Conservation (phyloP, 164 flowering plant genomes). For the Magnolia officinalis region DNA sequence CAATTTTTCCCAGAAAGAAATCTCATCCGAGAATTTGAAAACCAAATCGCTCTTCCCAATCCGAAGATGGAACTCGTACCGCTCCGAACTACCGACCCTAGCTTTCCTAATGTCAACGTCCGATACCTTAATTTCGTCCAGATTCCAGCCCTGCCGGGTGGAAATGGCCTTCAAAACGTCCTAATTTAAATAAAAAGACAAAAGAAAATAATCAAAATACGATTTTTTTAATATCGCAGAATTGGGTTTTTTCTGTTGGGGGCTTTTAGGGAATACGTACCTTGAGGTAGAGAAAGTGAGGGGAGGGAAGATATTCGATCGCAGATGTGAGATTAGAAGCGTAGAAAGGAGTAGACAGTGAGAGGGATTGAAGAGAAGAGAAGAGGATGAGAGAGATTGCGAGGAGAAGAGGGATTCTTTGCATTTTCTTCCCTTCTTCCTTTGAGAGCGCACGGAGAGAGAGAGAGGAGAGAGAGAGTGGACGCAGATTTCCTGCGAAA, state of each 20-base stretch:
- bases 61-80: constrained; percentile 41
- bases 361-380: background rate
- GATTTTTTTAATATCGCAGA: background rate
- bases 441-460: background rate
- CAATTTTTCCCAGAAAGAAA: constrained; percentile 44
- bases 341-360: background rate
- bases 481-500: too few species aligned
- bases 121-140: constrained; percentile 32
- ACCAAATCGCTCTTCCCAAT: constrained; percentile 34
- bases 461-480: background rate
- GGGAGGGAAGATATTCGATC: background rate
- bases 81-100: constrained; percentile 31
- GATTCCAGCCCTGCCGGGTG: constrained; percentile 44
- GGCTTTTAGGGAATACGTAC: background rate
- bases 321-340: background rate
- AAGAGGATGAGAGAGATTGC: background rate
- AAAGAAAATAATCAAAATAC: background rate
- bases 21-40: constrained; percentile 40
- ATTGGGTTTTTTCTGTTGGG: too few species aligned
- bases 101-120: constrained; percentile 32
- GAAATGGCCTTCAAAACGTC: constrained; percentile 58
- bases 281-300: background rate
- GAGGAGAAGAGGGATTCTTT: background rate
- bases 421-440: background rate
- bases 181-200: constrained; percentile 21